Percentiles rank a stretch among this genome's conserved stretches.
Conservation (phyloP, 495 filamentous ascomycete genomes). For the Daldinia concentrica region DNA sequence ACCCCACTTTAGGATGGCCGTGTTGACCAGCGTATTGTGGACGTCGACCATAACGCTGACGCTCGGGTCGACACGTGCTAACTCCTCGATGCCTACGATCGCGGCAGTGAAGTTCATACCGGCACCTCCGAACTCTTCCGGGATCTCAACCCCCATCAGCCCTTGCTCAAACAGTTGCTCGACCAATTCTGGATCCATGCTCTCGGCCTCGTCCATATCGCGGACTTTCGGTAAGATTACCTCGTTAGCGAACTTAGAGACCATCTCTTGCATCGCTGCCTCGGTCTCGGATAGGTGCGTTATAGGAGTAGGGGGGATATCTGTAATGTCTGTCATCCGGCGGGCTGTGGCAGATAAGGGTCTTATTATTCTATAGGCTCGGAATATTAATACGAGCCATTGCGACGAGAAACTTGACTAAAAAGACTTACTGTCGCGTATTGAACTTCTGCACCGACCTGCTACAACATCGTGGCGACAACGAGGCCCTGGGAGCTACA, state of each 20-base stretch:
- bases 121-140: conserved; percentile 94
- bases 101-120: conserved; percentile 99
- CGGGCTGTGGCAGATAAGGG: conserved; percentile 75
- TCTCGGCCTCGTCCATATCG: conserved; percentile 97
- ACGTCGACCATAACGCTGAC: conserved; percentile 94
- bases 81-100: conserved; percentile 96
- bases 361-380: conserved; percentile 50
- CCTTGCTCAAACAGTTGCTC: conserved; percentile 97
- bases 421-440: conserved; percentile 56
- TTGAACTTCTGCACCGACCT: conserved; percentile 42
- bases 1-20: conserved; percentile 86
- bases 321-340: conserved; percentile 70
- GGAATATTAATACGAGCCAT: conserved; percentile 19
- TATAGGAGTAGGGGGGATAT: conserved; percentile 89
- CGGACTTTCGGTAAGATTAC: conserved; percentile 90
- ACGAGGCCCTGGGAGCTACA: conserved; percentile 57
- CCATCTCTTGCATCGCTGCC: conserved; percentile 83
- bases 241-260: conserved; percentile 89
- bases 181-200: conserved; percentile 87
- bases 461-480: conserved; percentile 55
- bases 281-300: conserved; percentile 92
- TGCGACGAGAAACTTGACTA: not conserved
- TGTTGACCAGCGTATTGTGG: conserved; percentile 98
- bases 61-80: conserved; percentile 92
- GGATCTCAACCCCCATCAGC: conserved; percentile 96